Evolutionary conservation across 768 basidiomycete species (phyloP).

Genomic region (Mycena rebaudengoi): DNA sequence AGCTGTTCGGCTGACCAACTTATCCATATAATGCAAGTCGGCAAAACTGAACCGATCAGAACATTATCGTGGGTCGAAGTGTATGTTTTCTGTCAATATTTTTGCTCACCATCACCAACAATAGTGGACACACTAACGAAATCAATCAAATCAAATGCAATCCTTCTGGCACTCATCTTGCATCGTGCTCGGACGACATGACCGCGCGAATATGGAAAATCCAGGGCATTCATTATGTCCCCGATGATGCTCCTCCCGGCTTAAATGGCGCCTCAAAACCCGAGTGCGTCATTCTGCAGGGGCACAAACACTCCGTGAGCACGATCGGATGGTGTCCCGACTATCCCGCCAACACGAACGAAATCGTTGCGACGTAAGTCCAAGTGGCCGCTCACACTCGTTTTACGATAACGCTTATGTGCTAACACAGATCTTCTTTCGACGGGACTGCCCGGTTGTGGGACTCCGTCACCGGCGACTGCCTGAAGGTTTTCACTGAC

Average conservation of each 20-base stretch:
- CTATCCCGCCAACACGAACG: constrained; percentile 55
- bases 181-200: constrained; percentile 84
- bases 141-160: constrained; percentile 83
- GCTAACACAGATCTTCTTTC: constrained; percentile 69
- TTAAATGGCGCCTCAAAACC: constrained; percentile 40
- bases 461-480: constrained; percentile 82
- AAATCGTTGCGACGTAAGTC: constrained; percentile 77
- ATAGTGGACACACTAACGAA: constrained; percentile 78
- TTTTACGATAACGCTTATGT: not conserved
- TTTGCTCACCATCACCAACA: constrained; percentile 17
- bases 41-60: constrained; percentile 60
- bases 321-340: constrained; percentile 75
- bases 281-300: constrained; percentile 58
- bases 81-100: not conserved
- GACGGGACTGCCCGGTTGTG: constrained; percentile 84
- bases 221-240: constrained; percentile 43
- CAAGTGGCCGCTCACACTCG: not conserved
- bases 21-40: constrained; percentile 69
- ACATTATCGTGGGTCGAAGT: constrained; percentile 62
- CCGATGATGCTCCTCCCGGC: constrained; percentile 52
- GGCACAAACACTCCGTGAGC: constrained; percentile 73
- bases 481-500: constrained; percentile 74
- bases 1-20: constrained; percentile 76
- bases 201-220: constrained; percentile 83
- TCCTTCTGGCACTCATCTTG: constrained; percentile 68